These are phyloP conservation scores for Pochonia chlamydosporia DNA, from an alignment of 2,329 filamentous ascomycete species.

Conservation along the genomic window DNA sequence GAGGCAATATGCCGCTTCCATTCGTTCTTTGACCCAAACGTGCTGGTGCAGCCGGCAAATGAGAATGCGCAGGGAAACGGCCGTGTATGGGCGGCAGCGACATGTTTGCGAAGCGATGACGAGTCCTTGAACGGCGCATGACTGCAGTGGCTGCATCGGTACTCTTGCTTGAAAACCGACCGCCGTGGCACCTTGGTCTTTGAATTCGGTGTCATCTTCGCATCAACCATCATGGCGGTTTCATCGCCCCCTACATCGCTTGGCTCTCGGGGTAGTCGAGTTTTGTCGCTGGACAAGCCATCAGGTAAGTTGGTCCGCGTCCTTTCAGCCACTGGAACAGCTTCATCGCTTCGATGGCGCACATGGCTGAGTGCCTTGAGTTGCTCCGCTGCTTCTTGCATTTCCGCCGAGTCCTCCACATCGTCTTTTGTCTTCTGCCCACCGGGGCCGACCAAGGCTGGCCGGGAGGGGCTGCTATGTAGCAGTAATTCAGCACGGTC, in stretches of 20 bases:
- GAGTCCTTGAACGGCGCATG: conserved; percentile 63
- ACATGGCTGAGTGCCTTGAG: conserved; percentile 61
- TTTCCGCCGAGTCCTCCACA: conserved; percentile 58
- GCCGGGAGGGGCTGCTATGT: conserved; percentile 22
- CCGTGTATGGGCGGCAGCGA: conserved; percentile 62
- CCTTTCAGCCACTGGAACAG: conserved; percentile 19
- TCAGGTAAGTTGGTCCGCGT: conserved; percentile 34
- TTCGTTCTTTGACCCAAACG: conserved; percentile 90
- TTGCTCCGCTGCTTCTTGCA: conserved; percentile 63
- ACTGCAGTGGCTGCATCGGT: conserved; percentile 54
- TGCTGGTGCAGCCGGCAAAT: conserved; percentile 75
- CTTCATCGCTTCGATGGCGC: conserved; percentile 47
- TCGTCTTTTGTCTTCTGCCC: conserved; percentile 28
- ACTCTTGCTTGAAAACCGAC: conserved; percentile 53
- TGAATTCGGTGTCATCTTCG: conserved; percentile 18
- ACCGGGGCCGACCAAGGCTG: conserved; percentile 12
- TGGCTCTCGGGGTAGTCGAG: conserved; percentile 24
- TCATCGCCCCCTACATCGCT: conserved; percentile 25
- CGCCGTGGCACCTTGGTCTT: conserved; percentile 38
- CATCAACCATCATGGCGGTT: conserved; percentile 16
- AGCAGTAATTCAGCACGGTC: conserved; percentile 15
- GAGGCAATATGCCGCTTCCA: conserved; percentile 95
- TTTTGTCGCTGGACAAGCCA: conserved; percentile 25
- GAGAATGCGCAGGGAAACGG: conserved; percentile 83
- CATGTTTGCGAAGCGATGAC: conserved; percentile 60